Evolutionary conservation across 208 protist species (phyloP).

Genomic region (Leishmania tarentolae): DNA sequence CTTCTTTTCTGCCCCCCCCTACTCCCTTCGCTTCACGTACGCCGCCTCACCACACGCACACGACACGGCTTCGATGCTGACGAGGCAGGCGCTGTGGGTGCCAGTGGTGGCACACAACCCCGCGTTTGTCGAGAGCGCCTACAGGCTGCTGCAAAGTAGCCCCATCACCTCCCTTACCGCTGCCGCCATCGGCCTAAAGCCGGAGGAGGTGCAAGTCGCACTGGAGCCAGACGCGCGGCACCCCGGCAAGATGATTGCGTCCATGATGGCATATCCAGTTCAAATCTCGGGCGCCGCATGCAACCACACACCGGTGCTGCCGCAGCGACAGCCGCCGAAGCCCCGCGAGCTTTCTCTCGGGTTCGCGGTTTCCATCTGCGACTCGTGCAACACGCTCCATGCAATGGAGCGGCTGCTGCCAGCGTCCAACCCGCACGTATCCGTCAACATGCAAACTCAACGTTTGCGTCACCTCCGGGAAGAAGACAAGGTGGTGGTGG

Average conservation of each 20-base stretch:
- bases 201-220: constrained; percentile 47
- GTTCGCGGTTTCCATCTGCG: constrained; percentile 48
- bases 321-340: not conserved
- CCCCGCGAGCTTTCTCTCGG: constrained; percentile 36
- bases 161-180: constrained; percentile 40
- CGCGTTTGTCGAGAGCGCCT: constrained; percentile 36
- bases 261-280: constrained; percentile 64
- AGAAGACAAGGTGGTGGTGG: constrained; percentile 53
- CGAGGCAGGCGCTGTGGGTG: constrained; percentile 61
- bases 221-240: constrained; percentile 31
- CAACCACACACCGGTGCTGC: constrained; percentile 20
- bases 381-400: constrained; percentile 72
- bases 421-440: constrained; percentile 53
- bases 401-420: constrained; percentile 69
- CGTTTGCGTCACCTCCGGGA: constrained; percentile 35
- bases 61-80: constrained; percentile 39
- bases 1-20: not conserved
- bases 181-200: constrained; percentile 28
- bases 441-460: constrained; percentile 61
- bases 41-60: not conserved
- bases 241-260: constrained; percentile 14
- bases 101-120: constrained; percentile 55
- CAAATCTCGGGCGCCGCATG: constrained; percentile 44
- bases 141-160: constrained; percentile 38
- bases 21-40: constrained; percentile 1